Conservation (phyloP, 495 filamentous ascomycete species). For the Hypoxylon cercidicola region DNA sequence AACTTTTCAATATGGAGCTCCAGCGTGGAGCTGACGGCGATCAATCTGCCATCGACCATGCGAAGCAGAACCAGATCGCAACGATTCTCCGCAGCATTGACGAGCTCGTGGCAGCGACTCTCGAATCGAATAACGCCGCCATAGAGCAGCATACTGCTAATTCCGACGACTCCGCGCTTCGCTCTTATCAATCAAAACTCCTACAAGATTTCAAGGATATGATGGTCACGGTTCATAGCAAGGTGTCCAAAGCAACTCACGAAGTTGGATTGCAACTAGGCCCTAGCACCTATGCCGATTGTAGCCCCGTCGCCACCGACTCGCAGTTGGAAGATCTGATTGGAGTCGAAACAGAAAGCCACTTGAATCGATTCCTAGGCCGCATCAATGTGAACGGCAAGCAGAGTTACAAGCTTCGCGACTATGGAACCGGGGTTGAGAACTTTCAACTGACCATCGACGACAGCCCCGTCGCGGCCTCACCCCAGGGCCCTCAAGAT, state of each 20-base stretch:
- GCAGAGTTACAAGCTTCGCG: constrained; percentile 32
- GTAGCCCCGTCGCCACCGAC: neutral
- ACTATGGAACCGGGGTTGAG: neutral
- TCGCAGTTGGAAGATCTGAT: constrained; percentile 9
- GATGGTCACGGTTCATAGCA: constrained; percentile 22
- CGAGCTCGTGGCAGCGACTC: constrained; percentile 11
- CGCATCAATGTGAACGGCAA: neutral
- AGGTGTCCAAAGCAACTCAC: constrained; percentile 15
- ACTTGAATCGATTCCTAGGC: constrained; percentile 18
- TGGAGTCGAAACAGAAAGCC: constrained; percentile 7
- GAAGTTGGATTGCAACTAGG: constrained; percentile 16
- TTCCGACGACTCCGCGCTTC: neutral
- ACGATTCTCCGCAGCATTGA: constrained; percentile 22
- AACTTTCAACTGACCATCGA: constrained; percentile 9
- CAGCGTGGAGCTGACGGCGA: too few relatives aligned
- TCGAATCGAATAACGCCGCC: constrained; percentile 3
- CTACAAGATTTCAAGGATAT: constrained; percentile 24
- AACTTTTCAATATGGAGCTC: constrained; percentile 2
- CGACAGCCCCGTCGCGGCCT: neutral
- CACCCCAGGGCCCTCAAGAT: neutral
- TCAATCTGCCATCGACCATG: constrained; percentile 4
- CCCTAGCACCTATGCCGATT: neutral
- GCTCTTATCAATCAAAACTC: constrained; percentile 6
- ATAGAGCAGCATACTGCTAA: neutral
- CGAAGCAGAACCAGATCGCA: constrained; percentile 7